phyloP scores from a whole-genome alignment of 2,329 filamentous ascomycete species.

The Colletotrichum sp. region DNA sequence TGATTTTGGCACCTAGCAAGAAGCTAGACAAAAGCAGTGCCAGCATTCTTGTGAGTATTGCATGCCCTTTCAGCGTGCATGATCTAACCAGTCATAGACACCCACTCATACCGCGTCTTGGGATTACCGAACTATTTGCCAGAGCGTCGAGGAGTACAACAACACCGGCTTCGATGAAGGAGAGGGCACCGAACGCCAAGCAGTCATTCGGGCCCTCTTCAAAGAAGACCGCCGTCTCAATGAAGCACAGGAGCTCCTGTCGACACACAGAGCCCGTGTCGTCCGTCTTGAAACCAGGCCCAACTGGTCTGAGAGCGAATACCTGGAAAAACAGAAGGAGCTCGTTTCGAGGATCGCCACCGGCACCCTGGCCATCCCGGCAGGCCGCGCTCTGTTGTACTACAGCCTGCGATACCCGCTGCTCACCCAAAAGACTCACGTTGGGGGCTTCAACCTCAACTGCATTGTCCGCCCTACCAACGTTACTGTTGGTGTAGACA shows the following conservation, averaged over 20 bases:
- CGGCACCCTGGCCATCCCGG: conserved; percentile 86
- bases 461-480: conserved; percentile 92
- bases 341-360: conserved; percentile 85
- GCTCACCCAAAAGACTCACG: conserved; percentile 88
- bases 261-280: conserved; percentile 79
- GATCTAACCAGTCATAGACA: conserved; percentile 43
- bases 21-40: conserved; percentile 36
- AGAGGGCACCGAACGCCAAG: conserved; percentile 82
- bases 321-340: conserved; percentile 91
- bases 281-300: conserved; percentile 79
- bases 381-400: conserved; percentile 85
- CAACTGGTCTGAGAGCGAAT: conserved; percentile 82
- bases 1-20: conserved; percentile 60
- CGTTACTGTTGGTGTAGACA: conserved; percentile 92
- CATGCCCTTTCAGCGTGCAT: background rate
- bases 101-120: conserved; percentile 71
- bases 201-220: conserved; percentile 86
- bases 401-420: conserved; percentile 88
- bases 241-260: conserved; percentile 85
- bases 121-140: conserved; percentile 82
- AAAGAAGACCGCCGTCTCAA: conserved; percentile 87
- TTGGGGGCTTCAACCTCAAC: conserved; percentile 89
- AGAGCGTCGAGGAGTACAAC: conserved; percentile 64
- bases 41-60: conserved; percentile 47
- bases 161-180: conserved; percentile 74